Conservation (phyloP, 164 flowering plant genomes). For the Kingdonia uniflora region DNA sequence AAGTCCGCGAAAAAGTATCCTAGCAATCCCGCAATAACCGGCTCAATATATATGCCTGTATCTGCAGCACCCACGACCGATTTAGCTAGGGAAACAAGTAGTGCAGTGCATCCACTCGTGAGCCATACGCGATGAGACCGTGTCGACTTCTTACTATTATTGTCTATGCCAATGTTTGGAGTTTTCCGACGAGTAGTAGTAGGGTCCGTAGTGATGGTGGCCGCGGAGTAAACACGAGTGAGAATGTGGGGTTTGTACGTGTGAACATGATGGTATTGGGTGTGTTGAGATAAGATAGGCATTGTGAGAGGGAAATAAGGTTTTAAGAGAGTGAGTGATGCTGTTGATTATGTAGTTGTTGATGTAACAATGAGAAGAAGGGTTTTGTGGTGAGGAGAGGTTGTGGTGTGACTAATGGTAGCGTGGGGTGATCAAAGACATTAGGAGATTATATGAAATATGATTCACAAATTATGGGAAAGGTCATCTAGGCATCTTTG, state of each 20-base stretch:
- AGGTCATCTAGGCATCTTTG: too few relatives aligned
- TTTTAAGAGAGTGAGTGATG: not conserved
- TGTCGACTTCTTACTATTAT: slow-evolving; percentile 44
- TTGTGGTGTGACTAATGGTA: not conserved
- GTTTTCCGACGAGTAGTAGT: not conserved
- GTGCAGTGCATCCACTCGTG: slow-evolving; percentile 55
- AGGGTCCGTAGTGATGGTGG: slow-evolving; percentile 15
- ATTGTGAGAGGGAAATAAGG: slow-evolving; percentile 19
- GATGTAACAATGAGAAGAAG: not conserved
- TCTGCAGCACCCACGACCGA: slow-evolving; percentile 16
- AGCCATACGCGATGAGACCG: slow-evolving; percentile 89
- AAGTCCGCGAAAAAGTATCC: slow-evolving; percentile 78
- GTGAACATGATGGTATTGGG: slow-evolving; percentile 7
- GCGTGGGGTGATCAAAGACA: slow-evolving; percentile 1
- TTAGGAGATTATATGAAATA: too few relatives aligned
- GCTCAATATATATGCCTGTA: slow-evolving; percentile 32
- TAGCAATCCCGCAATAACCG: slow-evolving; percentile 39
- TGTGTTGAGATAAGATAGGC: slow-evolving; percentile 32
- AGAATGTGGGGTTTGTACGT: slow-evolving; percentile 4
- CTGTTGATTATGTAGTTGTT: not conserved
- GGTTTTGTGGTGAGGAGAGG: not conserved
- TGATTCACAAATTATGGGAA: too few relatives aligned
- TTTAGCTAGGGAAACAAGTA: slow-evolving; percentile 42
- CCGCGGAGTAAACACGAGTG: slow-evolving; percentile 10
- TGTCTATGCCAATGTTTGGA: slow-evolving; percentile 15